A percentile compares a stretch with the other conserved stretches of the same genome.
phyloP scores from a whole-genome alignment of 2,329 filamentous ascomycete species.

The Penicillium sp. region DNA sequence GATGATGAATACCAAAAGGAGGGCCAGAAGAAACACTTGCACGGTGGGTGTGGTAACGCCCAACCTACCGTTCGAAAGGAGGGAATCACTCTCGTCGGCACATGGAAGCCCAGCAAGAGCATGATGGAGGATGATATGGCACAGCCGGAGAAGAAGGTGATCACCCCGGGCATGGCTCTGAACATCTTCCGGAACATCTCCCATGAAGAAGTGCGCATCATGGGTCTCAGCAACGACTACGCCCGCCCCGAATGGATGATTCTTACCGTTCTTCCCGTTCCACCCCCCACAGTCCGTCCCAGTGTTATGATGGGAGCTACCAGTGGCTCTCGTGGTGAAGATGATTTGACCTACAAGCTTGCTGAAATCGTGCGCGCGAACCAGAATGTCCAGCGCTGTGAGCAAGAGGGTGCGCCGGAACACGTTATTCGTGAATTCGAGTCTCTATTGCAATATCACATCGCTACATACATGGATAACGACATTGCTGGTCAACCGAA shows the following conservation, averaged over 20 bases:
- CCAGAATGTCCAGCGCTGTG: constrained; percentile 86
- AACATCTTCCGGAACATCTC: constrained; percentile 84
- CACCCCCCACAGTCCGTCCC: constrained; percentile 90
- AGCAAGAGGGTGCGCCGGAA: constrained; percentile 85
- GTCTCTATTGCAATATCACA: constrained; percentile 90
- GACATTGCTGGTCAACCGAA: constrained; percentile 95
- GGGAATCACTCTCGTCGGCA: constrained; percentile 77
- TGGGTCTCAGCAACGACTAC: constrained; percentile 92
- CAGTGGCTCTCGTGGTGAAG: constrained; percentile 89
- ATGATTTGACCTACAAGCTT: constrained; percentile 98
- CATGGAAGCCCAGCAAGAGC: constrained; percentile 69
- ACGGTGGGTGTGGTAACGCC: constrained; percentile 90
- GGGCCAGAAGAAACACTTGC: constrained; percentile 56
- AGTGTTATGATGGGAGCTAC: constrained; percentile 97
- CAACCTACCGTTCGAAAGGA: constrained; percentile 87
- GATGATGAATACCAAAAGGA: constrained; percentile 70
- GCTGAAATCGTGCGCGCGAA: constrained; percentile 98
- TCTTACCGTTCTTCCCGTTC: constrained; percentile 89
- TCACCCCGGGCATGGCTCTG: constrained; percentile 81
- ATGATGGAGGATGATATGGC: constrained; percentile 68
- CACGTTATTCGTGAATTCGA: constrained; percentile 93
- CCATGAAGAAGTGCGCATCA: constrained; percentile 75
- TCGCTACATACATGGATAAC: constrained; percentile 99
- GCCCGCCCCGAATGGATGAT: constrained; percentile 99
- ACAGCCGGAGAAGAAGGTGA: constrained; percentile 73